phyloP scores from a whole-genome alignment of 345 rosid genomes.

The Mercurialis annua region DNA sequence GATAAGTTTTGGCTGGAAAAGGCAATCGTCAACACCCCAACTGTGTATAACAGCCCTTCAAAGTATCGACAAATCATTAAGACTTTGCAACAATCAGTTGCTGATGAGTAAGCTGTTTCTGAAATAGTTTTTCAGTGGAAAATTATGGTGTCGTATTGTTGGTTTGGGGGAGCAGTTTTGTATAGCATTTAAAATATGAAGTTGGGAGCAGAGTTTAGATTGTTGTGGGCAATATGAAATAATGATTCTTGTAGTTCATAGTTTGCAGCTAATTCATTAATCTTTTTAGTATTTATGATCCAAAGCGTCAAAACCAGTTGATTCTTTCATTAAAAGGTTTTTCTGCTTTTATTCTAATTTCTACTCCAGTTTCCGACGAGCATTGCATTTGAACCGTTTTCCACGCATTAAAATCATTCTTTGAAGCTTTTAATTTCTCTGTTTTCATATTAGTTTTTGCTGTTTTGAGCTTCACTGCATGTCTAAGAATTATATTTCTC shows the following conservation, averaged over 20 bases:
- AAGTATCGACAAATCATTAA: conserved; percentile 44
- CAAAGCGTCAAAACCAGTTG: too few species aligned
- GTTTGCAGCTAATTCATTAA: background rate
- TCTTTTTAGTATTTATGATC: too few species aligned
- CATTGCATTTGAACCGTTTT: too few species aligned
- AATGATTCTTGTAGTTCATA: background rate
- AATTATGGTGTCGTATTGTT: background rate
- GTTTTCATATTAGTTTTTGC: too few species aligned
- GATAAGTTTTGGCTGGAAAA: conserved; percentile 62
- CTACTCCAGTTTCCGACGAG: too few species aligned
- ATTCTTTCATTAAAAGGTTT: too few species aligned
- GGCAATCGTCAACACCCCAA: conserved; percentile 62
- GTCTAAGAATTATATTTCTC: too few species aligned
- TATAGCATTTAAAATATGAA: conserved; percentile 4
- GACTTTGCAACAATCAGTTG: conserved; percentile 21
- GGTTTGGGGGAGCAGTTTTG: conserved; percentile 1
- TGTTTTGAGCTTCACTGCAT: too few species aligned
- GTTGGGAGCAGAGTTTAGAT: background rate
- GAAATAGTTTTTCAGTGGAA: background rate
- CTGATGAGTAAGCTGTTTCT: conserved; percentile 11
- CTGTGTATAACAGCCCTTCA: conserved; percentile 61
- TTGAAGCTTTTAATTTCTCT: too few species aligned
- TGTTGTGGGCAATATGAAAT: background rate
- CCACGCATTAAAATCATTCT: too few species aligned
- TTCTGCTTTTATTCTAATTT: too few species aligned